Base-by-base conservation (phyloP, 257 asterid genomes). In the Haberlea rhodopensis region DNA sequence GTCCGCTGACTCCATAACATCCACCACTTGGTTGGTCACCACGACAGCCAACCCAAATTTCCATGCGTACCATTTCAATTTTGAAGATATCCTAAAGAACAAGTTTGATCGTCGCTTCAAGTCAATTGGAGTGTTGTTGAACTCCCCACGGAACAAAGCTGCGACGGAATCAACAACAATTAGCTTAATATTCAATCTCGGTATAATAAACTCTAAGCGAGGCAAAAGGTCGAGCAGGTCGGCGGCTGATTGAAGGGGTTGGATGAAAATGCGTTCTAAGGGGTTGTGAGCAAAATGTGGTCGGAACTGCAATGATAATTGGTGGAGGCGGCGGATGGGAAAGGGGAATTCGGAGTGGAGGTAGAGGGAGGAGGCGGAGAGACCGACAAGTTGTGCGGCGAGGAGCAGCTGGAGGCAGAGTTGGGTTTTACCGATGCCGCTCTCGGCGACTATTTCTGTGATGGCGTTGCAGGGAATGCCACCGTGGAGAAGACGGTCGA, bases 391-490 rank as follows among this genome's bases (percentile, higher is more conserved):
- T 74, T 89, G 96, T 51, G 84, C 88, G 53, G 95, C 67, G 72
- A 92, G 87, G 74, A 89, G 94, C 62, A 92, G 94, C 75, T 89
- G 99, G 62, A 92, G 81, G 54, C 88, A 86, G 72, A 92, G 79
- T 73, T 92, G 99, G 75, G 97, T 92, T 59, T 89, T 92, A 26
- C 99, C 99, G 62, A 79, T 76, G 78, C 96, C 94, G 75, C 99
- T 92, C 67, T 92, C 97, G 43, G 96, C 92, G 9, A 84, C 90
- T 57, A 92, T 71, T 64, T 92, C 99, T 15, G 99, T 89, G 53
- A 92, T 75, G 11, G 90, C 57, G 58, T 79, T 78, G 80, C 88
- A 80, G 23, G 96, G 96, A 63, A 92, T 20, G 60, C 99, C 99
- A 75, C 99, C 99, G 76, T 58, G 63, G 71, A 92, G 88, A 55